A percentile compares a stretch with the other conserved stretches of the same genome.
Conservation (phyloP, 495 filamentous ascomycete species). For the Trichoderma parareesei region DNA sequence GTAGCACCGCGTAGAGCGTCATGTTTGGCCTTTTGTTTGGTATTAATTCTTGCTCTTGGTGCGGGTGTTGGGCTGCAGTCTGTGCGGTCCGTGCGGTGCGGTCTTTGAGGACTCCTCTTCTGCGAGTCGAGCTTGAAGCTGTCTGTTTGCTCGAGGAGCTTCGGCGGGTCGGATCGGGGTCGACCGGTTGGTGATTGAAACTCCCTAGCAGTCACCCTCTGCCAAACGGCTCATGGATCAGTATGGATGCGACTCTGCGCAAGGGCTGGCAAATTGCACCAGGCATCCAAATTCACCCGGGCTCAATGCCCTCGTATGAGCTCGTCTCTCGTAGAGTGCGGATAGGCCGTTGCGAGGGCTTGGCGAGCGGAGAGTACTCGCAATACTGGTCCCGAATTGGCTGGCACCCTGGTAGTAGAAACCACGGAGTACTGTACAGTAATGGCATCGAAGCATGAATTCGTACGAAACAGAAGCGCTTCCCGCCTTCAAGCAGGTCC, state of each 20-base stretch:
- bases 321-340: conserved; percentile 6
- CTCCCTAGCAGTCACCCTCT: not conserved
- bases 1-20: too few relatives aligned
- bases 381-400: not conserved
- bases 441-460: too few relatives aligned
- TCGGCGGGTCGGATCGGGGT: too few relatives aligned
- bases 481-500: too few relatives aligned
- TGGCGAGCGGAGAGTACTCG: not conserved
- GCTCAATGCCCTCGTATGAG: not conserved
- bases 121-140: not conserved
- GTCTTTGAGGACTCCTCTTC: not conserved
- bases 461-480: too few relatives aligned
- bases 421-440: too few relatives aligned
- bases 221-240: not conserved
- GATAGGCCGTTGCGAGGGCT: not conserved
- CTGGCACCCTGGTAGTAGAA: not conserved
- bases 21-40: too few relatives aligned
- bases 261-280: not conserved
- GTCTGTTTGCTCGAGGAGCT: not conserved
- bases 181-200: too few relatives aligned
- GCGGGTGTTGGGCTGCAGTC: too few relatives aligned
- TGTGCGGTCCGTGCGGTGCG: not conserved
- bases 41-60: too few relatives aligned
- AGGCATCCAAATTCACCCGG: not conserved
- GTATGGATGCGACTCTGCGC: not conserved